phyloP scores from a whole-genome alignment of 495 filamentous ascomycete genomes.

The Hyaloscypha variabilis region DNA sequence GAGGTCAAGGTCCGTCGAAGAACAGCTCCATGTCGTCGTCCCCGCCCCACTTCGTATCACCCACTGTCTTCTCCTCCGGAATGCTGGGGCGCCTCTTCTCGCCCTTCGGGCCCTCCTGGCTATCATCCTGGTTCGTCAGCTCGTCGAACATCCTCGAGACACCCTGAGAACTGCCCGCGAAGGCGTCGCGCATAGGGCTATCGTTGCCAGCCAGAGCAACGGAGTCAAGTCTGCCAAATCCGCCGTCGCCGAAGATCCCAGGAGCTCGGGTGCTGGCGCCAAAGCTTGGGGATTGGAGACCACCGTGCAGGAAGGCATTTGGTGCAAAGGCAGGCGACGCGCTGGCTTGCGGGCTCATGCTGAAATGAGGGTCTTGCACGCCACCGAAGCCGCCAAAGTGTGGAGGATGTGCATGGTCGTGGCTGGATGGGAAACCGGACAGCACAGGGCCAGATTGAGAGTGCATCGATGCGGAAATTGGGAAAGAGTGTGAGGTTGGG shows the following conservation, averaged over 20 bases:
- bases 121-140: conserved; percentile 51
- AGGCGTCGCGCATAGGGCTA: conserved; percentile 28
- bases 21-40: conserved; percentile 29
- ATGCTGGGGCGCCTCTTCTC: conserved; percentile 5
- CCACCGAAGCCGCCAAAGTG: conserved; percentile 22
- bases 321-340: conserved; percentile 31
- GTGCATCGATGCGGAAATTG: conserved; percentile 22
- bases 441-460: conserved; percentile 23
- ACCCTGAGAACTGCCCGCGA: conserved; percentile 40
- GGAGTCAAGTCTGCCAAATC: conserved; percentile 30
- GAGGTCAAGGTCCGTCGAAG: conserved; percentile 28
- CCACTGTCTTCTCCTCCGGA: conserved; percentile 9
- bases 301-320: conserved; percentile 29
- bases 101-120: conserved; percentile 32
- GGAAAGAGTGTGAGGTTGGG: conserved; percentile 32
- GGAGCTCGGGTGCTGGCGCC: conserved; percentile 17
- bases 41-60: conserved; percentile 26
- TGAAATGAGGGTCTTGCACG: conserved; percentile 29
- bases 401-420: conserved; percentile 29
- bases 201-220: conserved; percentile 22
- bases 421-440: conserved; percentile 21
- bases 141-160: conserved; percentile 55
- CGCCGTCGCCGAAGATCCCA: conserved; percentile 29
- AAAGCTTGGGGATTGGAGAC: conserved; percentile 26
- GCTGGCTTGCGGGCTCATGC: conserved; percentile 21